Evolutionary conservation across 768 basidiomycete genomes (phyloP), one percentile per base, ranked within the genome.

Genomic region (Tephrocybe sp.): DNA sequence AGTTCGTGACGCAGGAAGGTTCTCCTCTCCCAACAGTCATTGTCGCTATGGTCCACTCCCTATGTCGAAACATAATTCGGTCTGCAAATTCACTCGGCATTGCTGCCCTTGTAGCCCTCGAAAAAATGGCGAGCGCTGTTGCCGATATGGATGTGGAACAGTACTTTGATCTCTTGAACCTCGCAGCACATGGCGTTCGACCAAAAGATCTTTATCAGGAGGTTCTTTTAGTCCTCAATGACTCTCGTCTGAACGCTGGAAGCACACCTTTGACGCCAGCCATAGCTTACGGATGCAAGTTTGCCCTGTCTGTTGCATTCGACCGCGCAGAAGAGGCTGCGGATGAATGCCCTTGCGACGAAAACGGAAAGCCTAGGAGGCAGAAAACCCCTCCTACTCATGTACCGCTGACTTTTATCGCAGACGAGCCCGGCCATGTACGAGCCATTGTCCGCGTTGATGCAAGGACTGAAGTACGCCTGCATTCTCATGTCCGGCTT

Each of bases 281-380:
- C 0, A 55, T 66, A 36, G 60, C 62, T n/a, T 82, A 86, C 58
- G 76, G 74, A 1, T 78, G 79, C 56, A 80, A 79, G 45, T 75
- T 83, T 28, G 77, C 79, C 0, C 70, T 86, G 1, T 78, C 75
- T 5, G 72, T 86, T 24, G 76, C 75, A 1, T 84, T 84, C 50
- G 85, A 86, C 53, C 74, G 81, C 11, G 82, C 81, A 1, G 84
- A 87, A 56, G 85, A 86, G 58, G 85, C 84, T 4, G 77, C 77
- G 1, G 83, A 85, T 51, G 75, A 78, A 57, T 87, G 84, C 61
- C 84, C 84, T 7, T 86, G 84, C 49, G 78, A 84, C 53, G 82
- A 84, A n/a, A 68, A 73, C 12, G 85, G 85, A 2, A 68, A 72
- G 45, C 79, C 81, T 3, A 71, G 66, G 52, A 72, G 66, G 43